A percentile compares a stretch with the other conserved stretches of the same genome.
These are phyloP conservation scores for Fraxinus pennsylvanica DNA, from an alignment of 257 asterid genomes.

Conservation along the genomic window DNA sequence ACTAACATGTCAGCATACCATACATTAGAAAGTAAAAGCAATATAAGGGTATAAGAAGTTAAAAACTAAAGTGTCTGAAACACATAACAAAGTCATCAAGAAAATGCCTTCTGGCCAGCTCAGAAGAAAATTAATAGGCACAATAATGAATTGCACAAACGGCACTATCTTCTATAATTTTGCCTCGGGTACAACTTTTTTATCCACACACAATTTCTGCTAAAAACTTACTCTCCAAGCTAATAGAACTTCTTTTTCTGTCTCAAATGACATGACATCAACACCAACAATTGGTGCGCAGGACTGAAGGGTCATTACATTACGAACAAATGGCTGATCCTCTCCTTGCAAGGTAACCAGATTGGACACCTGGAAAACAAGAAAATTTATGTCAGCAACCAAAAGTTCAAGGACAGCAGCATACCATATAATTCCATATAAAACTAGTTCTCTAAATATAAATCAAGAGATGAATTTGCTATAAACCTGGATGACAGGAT, in stretches of 20 bases:
- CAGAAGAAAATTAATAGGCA: conserved; percentile 1
- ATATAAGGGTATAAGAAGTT: background rate
- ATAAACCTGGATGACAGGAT: conserved; percentile 96
- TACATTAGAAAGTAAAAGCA: conserved; percentile 14
- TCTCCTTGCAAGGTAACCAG: conserved; percentile 93
- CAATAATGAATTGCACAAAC: background rate
- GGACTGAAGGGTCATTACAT: conserved; percentile 95
- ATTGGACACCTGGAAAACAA: conserved; percentile 74
- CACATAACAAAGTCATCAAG: conserved; percentile 6
- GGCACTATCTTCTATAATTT: conserved; percentile 6
- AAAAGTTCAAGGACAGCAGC: conserved; percentile 24
- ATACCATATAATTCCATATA: conserved; percentile 6
- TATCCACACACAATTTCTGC: background rate
- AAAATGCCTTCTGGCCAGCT: conserved; percentile 15
- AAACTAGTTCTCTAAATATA: background rate
- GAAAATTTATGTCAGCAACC: conserved; percentile 28
- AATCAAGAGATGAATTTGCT: conserved; percentile 1
- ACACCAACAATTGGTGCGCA: conserved; percentile 98
- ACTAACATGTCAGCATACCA: background rate
- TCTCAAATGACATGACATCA: conserved; percentile 94
- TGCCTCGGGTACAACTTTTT: conserved; percentile 6
- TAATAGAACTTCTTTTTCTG: conserved; percentile 80
- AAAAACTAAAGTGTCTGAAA: background rate
- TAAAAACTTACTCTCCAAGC: conserved; percentile 91
- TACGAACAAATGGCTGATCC: conserved; percentile 85